These are phyloP conservation scores for Hansenula anomala DNA, from an alignment of 1,139 yeast genomes.

Conservation along the genomic window DNA sequence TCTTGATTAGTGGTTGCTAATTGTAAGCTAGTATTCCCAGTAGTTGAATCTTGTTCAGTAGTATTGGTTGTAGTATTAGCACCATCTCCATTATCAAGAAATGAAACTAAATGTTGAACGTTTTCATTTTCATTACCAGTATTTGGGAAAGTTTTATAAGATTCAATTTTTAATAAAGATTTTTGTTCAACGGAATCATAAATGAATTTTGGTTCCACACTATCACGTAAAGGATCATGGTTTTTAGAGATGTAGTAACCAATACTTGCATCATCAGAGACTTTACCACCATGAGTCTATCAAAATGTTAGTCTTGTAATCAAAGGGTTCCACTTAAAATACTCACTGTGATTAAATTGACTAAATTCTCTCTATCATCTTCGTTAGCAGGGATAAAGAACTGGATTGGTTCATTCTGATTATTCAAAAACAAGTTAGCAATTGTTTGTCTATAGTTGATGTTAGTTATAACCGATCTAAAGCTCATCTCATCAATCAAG, in stretches of 20 bases:
- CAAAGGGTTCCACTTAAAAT: neutral
- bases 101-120: slow-evolving; percentile 1
- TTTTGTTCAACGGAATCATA: slow-evolving; percentile 19
- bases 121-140: slow-evolving; percentile 2
- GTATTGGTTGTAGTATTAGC: neutral
- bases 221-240: slow-evolving; percentile 13
- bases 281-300: slow-evolving; percentile 19
- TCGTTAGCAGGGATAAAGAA: slow-evolving; percentile 20
- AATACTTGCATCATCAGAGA: slow-evolving; percentile 9
- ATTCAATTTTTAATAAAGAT: slow-evolving; percentile 9
- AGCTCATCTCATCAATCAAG: too few relatives aligned
- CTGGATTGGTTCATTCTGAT: slow-evolving; percentile 9
- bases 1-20: neutral
- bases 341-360: slow-evolving; percentile 6
- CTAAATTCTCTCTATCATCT: slow-evolving; percentile 13
- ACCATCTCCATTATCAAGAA: slow-evolving; percentile 1
- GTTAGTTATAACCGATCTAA: too few relatives aligned
- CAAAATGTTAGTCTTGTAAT: neutral
- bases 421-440: slow-evolving; percentile 4
- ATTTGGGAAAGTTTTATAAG: slow-evolving; percentile 11
- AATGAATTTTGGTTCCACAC: slow-evolving; percentile 21
- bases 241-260: slow-evolving; percentile 15
- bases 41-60: too few relatives aligned
- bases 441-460: neutral
- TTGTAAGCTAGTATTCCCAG: neutral